Evolutionary conservation across 2,329 filamentous ascomycete genomes (phyloP).

Genomic region (Nemania abortiva): DNA sequence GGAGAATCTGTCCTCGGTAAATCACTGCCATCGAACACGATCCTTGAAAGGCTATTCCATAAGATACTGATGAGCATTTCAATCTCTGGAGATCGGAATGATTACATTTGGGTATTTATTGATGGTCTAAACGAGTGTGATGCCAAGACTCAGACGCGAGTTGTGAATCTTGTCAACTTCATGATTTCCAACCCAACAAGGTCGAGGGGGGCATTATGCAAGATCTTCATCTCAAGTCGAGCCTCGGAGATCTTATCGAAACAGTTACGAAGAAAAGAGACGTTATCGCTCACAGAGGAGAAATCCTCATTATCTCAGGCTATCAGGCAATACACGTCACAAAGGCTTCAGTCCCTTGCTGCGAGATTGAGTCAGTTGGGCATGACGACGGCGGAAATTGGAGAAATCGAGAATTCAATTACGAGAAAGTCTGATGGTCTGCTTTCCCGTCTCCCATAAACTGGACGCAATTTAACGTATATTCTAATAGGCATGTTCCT

Average conservation of each 20-base stretch:
- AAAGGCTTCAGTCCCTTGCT: not conserved
- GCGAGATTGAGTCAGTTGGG: constrained; percentile 1
- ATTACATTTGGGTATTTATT: constrained; percentile 13
- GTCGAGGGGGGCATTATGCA: constrained; percentile 3
- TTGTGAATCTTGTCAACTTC: not conserved
- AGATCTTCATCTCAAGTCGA: constrained; percentile 15
- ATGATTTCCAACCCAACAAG: not conserved
- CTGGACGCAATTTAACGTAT: not conserved
- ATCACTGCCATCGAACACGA: not conserved
- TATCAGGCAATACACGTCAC: constrained; percentile 13
- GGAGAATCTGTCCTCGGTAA: constrained; percentile 2
- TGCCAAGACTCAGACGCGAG: not conserved
- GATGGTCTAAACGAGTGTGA: constrained; percentile 20
- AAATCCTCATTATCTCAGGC: constrained; percentile 5
- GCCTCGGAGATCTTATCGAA: not conserved
- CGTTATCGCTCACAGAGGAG: constrained; percentile 2
- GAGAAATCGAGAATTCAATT: not conserved
- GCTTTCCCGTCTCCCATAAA: not conserved
- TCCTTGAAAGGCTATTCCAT: constrained; percentile 12
- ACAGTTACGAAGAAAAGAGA: not conserved
- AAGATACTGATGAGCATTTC: not conserved
- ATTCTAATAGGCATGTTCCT: constrained; percentile 14
- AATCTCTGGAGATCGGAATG: not conserved
- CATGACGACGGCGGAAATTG: not conserved
- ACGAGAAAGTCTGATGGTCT: constrained; percentile 12